Conservation (phyloP, 2,329 filamentous ascomycete species). For the Ascochyta lentis region DNA sequence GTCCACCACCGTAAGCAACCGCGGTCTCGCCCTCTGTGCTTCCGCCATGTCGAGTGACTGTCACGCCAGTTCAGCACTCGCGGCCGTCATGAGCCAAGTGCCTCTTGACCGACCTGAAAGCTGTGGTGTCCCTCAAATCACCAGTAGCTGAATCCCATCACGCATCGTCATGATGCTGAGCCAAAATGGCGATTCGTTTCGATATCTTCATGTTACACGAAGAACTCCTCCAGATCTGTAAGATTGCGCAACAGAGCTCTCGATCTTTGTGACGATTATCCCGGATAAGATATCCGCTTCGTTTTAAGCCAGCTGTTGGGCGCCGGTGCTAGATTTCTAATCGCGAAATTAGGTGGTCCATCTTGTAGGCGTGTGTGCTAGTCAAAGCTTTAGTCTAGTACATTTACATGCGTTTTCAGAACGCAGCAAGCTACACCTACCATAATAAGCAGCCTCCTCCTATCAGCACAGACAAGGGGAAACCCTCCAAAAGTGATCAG, state of each 20-base stretch:
- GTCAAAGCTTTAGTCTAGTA: background rate
- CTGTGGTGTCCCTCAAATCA: background rate
- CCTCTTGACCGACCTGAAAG: background rate
- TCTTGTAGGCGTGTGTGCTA: background rate
- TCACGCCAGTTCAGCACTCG: conserved; percentile 9
- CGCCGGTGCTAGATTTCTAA: background rate
- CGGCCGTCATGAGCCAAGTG: background rate
- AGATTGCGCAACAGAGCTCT: background rate
- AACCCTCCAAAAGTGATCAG: too few relatives aligned
- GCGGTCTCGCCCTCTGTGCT: conserved; percentile 14
- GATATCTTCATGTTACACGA: background rate
- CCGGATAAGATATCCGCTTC: background rate
- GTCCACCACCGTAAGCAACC: conserved; percentile 11
- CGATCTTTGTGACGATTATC: background rate
- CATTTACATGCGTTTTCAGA: background rate
- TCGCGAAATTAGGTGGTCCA: background rate
- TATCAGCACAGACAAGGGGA: background rate
- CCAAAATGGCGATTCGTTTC: background rate
- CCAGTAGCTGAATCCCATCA: background rate
- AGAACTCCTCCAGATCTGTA: background rate
- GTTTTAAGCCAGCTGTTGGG: background rate
- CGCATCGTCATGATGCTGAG: background rate
- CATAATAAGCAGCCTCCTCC: background rate
- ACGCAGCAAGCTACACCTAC: background rate
- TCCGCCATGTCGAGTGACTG: conserved; percentile 3